phyloP scores from a whole-genome alignment of 169 alveolate genomes.

The Eimeria acervulina region DNA sequence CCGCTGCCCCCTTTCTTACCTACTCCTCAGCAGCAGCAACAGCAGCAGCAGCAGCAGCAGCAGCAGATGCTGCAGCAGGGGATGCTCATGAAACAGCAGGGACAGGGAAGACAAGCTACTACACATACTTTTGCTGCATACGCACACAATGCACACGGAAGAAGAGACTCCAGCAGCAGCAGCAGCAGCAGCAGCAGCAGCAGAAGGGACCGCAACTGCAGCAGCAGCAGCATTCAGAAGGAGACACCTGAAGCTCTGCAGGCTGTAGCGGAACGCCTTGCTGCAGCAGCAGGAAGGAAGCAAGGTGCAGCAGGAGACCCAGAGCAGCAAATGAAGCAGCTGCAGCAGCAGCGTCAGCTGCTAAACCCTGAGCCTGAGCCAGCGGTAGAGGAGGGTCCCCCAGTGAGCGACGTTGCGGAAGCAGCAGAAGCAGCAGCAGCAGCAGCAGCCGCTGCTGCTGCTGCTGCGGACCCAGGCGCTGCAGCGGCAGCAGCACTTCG shows the following conservation, averaged over 20 bases:
- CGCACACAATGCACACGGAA: not conserved
- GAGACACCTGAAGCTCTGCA: constrained; percentile 15
- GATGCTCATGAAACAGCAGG: not conserved
- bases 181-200: constrained; percentile 57
- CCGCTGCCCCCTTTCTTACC: constrained; percentile 59
- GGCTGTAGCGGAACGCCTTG: constrained; percentile 26
- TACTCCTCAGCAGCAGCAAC: constrained; percentile 63
- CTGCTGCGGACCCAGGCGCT: no score
- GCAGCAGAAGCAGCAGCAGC: constrained; percentile 55
- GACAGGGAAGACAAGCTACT: not conserved
- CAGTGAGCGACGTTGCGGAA: constrained; percentile 38
- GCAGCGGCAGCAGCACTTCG: constrained; percentile 24
- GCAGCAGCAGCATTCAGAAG: not conserved
- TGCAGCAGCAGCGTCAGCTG: constrained; percentile 54
- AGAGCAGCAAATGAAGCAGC: no score
- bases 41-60: constrained; percentile 25
- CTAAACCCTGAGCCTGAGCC: constrained; percentile 2
- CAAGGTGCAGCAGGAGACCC: not conserved
- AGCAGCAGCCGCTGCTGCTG: constrained; percentile 18
- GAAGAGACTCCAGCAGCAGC: constrained; percentile 5
- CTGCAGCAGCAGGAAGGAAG: constrained; percentile 45
- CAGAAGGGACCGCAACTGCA: constrained; percentile 15
- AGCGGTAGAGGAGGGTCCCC: constrained; percentile 28
- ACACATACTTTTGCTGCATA: no score
- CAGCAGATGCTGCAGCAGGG: not conserved